Percentiles rank a stretch among this genome's conserved stretches.
Conservation (phyloP, 305 asterid species). For the Euphrasia arctica region DNA sequence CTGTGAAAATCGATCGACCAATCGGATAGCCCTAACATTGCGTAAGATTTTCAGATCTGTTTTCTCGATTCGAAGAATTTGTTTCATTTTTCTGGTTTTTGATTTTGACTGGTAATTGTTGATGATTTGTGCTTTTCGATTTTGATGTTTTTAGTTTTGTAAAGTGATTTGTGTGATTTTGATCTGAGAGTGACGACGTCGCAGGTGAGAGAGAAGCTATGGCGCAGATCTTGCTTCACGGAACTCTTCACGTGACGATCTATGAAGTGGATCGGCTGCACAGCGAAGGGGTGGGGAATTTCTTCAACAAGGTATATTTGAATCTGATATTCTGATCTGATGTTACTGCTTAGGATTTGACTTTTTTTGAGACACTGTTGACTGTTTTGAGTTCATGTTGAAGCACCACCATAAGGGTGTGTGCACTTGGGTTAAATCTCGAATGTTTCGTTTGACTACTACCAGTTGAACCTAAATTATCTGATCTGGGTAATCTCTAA, state of each 20-base stretch:
- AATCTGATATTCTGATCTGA: conserved; percentile 9
- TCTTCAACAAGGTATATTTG: conserved; percentile 63
- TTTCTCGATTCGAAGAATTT: background rate
- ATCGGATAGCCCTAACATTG: conserved; percentile 29
- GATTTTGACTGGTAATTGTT: background rate
- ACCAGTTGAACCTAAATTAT: background rate
- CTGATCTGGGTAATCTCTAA: conserved; percentile 1
- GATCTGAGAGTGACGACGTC: background rate
- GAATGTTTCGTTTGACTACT: conserved; percentile 20
- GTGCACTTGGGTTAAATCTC: conserved; percentile 1
- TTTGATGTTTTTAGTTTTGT: conserved; percentile 13
- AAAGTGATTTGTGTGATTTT: conserved; percentile 16
- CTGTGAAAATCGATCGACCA: conserved; percentile 10
- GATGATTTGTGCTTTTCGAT: background rate
- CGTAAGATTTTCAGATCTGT: conserved; percentile 9
- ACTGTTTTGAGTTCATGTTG: conserved; percentile 10
- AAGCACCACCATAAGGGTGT: background rate
- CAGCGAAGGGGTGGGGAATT: conserved; percentile 42
- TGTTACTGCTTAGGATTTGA: conserved; percentile 12
- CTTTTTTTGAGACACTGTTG: background rate
- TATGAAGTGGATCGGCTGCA: conserved; percentile 72
- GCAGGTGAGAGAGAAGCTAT: conserved; percentile 43
- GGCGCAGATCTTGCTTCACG: conserved; percentile 84
- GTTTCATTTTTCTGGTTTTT: background rate
- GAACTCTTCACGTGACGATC: conserved; percentile 86